Percentiles rank a stretch among this genome's conserved stretches.
These are phyloP conservation scores for Chlamydomonas asymmetrica DNA, from an alignment of 139 green algal genomes.

Conservation along the genomic window DNA sequence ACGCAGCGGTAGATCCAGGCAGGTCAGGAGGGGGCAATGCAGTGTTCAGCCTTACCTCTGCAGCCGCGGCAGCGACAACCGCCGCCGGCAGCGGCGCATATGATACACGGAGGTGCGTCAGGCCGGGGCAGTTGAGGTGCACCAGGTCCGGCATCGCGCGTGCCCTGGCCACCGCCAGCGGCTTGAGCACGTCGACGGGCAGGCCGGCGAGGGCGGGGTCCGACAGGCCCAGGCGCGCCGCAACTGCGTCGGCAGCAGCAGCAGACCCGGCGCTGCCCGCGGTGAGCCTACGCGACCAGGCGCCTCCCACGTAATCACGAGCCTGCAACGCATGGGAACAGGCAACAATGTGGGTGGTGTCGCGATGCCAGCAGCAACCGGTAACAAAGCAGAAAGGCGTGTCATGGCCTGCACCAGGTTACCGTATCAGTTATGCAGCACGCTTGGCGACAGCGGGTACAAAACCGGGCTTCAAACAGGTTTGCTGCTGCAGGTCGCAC, in stretches of 20 bases:
- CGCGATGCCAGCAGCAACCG: too few relatives aligned
- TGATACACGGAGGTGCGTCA: constrained; percentile 1
- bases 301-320: background rate
- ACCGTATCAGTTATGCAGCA: too few relatives aligned
- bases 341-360: background rate
- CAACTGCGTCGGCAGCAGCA: background rate
- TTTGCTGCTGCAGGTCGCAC: too few relatives aligned
- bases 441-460: too few relatives aligned
- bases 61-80: too few relatives aligned
- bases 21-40: too few relatives aligned
- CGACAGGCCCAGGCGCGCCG: constrained; percentile 21
- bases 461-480: too few relatives aligned
- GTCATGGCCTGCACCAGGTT: too few relatives aligned
- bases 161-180: constrained; percentile 1
- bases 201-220: constrained; percentile 14
- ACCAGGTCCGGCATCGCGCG: constrained; percentile 28
- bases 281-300: background rate
- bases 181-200: constrained; percentile 18
- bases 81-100: background rate
- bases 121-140: constrained; percentile 15
- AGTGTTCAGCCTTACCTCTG: too few relatives aligned
- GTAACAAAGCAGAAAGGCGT: too few relatives aligned
- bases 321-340: background rate
- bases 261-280: background rate
- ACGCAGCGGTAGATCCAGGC: too few relatives aligned